Evolutionary conservation across 2,329 filamentous ascomycete species (phyloP).

Genomic region (Hortaea werneckii): DNA sequence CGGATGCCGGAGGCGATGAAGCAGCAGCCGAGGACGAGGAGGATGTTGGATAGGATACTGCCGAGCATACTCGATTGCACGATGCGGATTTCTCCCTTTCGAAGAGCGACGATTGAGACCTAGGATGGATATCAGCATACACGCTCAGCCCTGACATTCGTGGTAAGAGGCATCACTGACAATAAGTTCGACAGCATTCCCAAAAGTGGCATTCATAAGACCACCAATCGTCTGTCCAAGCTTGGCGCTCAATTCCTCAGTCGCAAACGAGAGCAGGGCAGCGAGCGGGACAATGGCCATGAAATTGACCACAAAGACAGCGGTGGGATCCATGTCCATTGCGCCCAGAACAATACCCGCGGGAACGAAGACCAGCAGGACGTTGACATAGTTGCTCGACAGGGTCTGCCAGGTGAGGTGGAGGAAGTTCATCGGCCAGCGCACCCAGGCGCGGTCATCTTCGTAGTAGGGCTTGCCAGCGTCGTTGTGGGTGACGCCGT

Average conservation of each 20-base stretch:
- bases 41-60: conserved; percentile 86
- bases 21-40: conserved; percentile 56
- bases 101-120: conserved; percentile 87
- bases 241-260: conserved; percentile 63
- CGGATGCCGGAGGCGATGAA: conserved; percentile 41
- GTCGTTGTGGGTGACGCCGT: conserved; percentile 5
- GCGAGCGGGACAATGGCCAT: conserved; percentile 70
- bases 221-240: conserved; percentile 66
- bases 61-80: conserved; percentile 98
- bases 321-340: conserved; percentile 52
- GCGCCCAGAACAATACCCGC: conserved; percentile 59
- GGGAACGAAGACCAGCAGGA: conserved; percentile 63
- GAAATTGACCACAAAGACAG: conserved; percentile 69
- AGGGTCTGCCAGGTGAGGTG: conserved; percentile 34
- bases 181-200: conserved; percentile 71
- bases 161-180: conserved; percentile 20
- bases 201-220: conserved; percentile 65
- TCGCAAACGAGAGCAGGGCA: conserved; percentile 64
- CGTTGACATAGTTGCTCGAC: conserved; percentile 52
- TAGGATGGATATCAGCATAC: conserved; percentile 25
- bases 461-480: conserved; percentile 12
- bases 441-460: conserved; percentile 22
- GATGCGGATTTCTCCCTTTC: conserved; percentile 77
- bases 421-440: conserved; percentile 22
- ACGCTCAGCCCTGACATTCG: not conserved